Evolutionary conservation across 2,329 filamentous ascomycete species (phyloP).

Genomic region (Phialophora expanda): DNA sequence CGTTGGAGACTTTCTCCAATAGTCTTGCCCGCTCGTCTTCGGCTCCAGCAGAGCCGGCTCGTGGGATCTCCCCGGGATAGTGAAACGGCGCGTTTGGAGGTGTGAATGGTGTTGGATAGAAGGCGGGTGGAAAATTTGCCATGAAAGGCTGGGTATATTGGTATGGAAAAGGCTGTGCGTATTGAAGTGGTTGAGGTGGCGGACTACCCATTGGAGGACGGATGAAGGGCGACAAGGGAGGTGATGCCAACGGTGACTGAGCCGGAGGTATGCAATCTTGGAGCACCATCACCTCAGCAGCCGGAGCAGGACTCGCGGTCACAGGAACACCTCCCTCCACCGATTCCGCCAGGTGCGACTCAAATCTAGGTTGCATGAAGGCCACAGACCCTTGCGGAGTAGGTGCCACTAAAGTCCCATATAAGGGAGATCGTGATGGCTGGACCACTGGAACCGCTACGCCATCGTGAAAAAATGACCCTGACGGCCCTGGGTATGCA

Average conservation of each 20-base stretch:
- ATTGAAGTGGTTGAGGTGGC: constrained; percentile 25
- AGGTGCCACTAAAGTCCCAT: constrained; percentile 26
- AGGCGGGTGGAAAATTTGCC: constrained; percentile 21
- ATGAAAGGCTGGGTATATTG: constrained; percentile 26
- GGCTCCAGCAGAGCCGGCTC: constrained; percentile 25
- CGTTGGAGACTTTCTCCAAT: constrained; percentile 50
- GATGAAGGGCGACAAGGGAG: constrained; percentile 32
- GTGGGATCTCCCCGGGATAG: constrained; percentile 20
- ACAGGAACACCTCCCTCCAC: constrained; percentile 48
- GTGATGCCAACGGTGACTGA: constrained; percentile 29
- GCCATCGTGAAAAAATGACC: constrained; percentile 13
- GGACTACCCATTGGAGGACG: constrained; percentile 28
- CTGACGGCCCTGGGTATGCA: constrained; percentile 6
- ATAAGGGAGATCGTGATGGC: constrained; percentile 2
- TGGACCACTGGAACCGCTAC: neutral
- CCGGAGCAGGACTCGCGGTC: constrained; percentile 39
- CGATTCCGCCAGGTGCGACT: constrained; percentile 36
- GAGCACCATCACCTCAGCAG: constrained; percentile 2
- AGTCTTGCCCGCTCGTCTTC: constrained; percentile 32
- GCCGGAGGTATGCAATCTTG: constrained; percentile 12
- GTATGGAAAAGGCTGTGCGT: constrained; percentile 23
- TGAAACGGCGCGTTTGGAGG: constrained; percentile 15
- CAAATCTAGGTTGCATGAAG: constrained; percentile 25
- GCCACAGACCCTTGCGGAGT: constrained; percentile 25
- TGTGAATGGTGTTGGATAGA: constrained; percentile 27